Evolutionary conservation across 1,284 basidiomycete genomes (phyloP), one percentile per base, ranked within the genome.

Genomic region (Cryptococcus sp.): DNA sequence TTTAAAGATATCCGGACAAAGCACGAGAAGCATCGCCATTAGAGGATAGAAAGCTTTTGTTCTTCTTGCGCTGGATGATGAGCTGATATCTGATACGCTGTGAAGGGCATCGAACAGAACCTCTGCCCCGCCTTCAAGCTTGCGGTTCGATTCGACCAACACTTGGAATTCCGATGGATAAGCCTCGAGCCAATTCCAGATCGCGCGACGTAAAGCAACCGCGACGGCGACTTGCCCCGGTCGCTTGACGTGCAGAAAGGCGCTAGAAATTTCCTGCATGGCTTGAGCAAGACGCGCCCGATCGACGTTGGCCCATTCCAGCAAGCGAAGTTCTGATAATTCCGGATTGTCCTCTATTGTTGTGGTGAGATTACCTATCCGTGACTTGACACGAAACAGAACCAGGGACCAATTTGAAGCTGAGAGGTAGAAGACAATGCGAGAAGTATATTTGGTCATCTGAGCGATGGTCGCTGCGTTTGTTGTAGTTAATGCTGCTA

Each of bases 121-220:
- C 70, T 93, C 91, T 0, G 91, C 87, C 0, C 86, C 86, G 48
- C 89, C 89, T 59, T 93, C 92, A 16, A 90, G 80, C 40, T 87
- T 86, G 48, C 86, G 82, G 15, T 82, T 80, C 8, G 73, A 72
- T 8, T 84, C 82, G 44, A 91, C 82, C 4, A 87, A 82, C 4
- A 88, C 86, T 52, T 88, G 87, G 73, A 88, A 96, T 71, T 97
- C 91, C 13, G 82, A 79, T 0, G 91, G 89, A 71, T 88, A 90
- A 16, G 86, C 82, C 49, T 90, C 87, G 50, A 96, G 88, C 92
- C 92, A 97, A 60, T 90, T 91, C 92, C 93, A 95, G 31, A 96
- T 83, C 0, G 90, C 90, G 39, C 85, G 83, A 16, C 91, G 86
- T 38, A 97, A 81, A 19, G 88, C 86, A 6, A 85, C 80, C 0